Percentiles rank a stretch among this genome's conserved stretches.
Conservation (phyloP, 164 flowering plant species). For the grape (Vitis vinifera) region DNA sequence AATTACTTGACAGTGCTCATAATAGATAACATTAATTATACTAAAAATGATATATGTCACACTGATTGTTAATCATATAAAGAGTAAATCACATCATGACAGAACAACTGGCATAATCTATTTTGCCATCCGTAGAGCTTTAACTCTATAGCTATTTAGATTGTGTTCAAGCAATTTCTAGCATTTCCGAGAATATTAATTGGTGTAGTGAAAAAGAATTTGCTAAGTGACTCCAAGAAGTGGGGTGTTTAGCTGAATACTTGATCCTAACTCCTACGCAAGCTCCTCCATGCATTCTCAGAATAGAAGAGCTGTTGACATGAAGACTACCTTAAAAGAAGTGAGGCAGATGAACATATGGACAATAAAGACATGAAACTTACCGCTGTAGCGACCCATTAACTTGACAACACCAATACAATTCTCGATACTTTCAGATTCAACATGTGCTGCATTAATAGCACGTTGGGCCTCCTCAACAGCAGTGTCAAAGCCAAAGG, state of each 20-base stretch:
- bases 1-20: neutral
- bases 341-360: neutral
- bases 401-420: slow-evolving; percentile 92
- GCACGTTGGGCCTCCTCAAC: slow-evolving; percentile 99
- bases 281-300: too few species aligned
- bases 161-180: too few species aligned
- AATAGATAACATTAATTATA: neutral
- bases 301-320: too few species aligned
- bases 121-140: neutral
- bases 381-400: slow-evolving; percentile 97
- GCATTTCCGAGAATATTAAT: too few species aligned
- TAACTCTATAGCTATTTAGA: too few species aligned
- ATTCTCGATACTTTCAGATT: slow-evolving; percentile 83
- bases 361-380: slow-evolving; percentile 10
- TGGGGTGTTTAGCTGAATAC: too few species aligned
- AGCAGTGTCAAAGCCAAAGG: slow-evolving; percentile 95
- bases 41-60: neutral
- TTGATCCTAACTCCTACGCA: too few species aligned
- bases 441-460: slow-evolving; percentile 96
- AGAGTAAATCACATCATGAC: neutral
- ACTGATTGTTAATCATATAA: neutral
- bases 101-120: neutral
- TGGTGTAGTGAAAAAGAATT: too few species aligned
- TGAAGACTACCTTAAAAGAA: too few species aligned
- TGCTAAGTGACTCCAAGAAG: too few species aligned